Percentiles rank a stretch among this genome's conserved stretches.
phyloP scores from a whole-genome alignment of 768 basidiomycete genomes.

The Sporobolomyces pararoseus region DNA sequence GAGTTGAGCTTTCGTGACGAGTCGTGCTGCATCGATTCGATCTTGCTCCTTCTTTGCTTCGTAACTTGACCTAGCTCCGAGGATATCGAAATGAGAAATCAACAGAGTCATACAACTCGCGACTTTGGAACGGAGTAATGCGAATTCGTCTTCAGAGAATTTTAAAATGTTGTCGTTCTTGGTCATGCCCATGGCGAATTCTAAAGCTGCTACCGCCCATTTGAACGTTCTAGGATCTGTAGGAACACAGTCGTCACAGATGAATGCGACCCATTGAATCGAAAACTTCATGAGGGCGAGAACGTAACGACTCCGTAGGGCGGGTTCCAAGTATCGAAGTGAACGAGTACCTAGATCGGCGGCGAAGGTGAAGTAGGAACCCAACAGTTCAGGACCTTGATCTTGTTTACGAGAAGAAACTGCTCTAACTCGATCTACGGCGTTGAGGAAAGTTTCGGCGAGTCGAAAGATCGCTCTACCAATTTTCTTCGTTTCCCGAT shows the following conservation, averaged over 20 bases:
- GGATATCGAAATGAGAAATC: slow-evolving; percentile 94
- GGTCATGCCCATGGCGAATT: slow-evolving; percentile 84
- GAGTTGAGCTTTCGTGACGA: slow-evolving; percentile 44
- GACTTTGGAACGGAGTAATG: slow-evolving; percentile 82
- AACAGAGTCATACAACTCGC: slow-evolving; percentile 95
- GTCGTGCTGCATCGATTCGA: slow-evolving; percentile 60
- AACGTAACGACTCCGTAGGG: slow-evolving; percentile 67
- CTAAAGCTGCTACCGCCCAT: slow-evolving; percentile 94
- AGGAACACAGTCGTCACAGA: slow-evolving; percentile 95
- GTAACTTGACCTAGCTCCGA: slow-evolving; percentile 81
- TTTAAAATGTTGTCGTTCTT: slow-evolving; percentile 83
- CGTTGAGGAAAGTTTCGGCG: slow-evolving; percentile 87
- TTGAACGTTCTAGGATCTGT: slow-evolving; percentile 92
- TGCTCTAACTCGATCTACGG: slow-evolving; percentile 76
- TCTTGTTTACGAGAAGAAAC: slow-evolving; percentile 55
- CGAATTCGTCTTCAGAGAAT: slow-evolving; percentile 81
- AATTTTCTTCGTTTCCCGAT: slow-evolving; percentile 84
- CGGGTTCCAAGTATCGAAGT: slow-evolving; percentile 78
- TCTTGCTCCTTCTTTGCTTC: slow-evolving; percentile 90
- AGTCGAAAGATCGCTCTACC: slow-evolving; percentile 81
- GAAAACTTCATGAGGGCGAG: slow-evolving; percentile 79
- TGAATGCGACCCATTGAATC: slow-evolving; percentile 97
- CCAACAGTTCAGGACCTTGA: slow-evolving; percentile 79
- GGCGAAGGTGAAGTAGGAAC: slow-evolving; percentile 94
- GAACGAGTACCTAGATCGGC: slow-evolving; percentile 91